Base-by-base conservation (phyloP, 2,329 filamentous ascomycete species). In the Sporothrix brasiliensis region DNA sequence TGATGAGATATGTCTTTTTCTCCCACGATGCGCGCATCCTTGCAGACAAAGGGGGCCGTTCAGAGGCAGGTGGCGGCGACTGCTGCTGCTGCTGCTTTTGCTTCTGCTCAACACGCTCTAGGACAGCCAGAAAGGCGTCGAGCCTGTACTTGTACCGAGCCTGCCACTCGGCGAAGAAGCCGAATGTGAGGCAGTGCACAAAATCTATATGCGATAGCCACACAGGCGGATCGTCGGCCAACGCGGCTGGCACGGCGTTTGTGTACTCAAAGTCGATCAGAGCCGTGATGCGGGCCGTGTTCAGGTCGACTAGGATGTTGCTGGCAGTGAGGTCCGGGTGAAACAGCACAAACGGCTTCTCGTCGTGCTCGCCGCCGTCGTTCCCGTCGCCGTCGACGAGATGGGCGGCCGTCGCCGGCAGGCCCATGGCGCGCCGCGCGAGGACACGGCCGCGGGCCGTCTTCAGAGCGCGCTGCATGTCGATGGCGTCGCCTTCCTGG, bases 241-340 rank as follows among this genome's bases (percentile, higher is more conserved):
- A 82, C 71, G 82, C 78, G 2, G 76, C 75, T 0, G 80, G 81
- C 78, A 81, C 79, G 65, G 75, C 34, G 70, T 83, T 80, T 58
- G 80, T 80, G 61, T 81, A 83, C 73, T 82, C 80, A 27, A 78
- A 75, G 70, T 83, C 80, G 53, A 83, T 71, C 21, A 81, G 73
- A 0, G 79, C 80, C 0, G 75, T 80, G 54, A 82, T 79, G 7
- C 72, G 73, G 1, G 79, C 73, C 34, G 77, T 81, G 5, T 76
- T 71, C 11, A 76, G 78, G 65, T 83, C 75, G 14, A 77, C 73
- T 39, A 82, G 78, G 73, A 83, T 80, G 70, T 83, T 82, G 24
- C 74, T 24, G 5, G 79, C 78, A 41, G 76, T 77, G 24, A 83
- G 60, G 72, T 82, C 80, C 70, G 81, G 79, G 71, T 79, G 81